These are phyloP conservation scores for Stellera chamaejasme DNA, from an alignment of 345 rosid species.

Conservation along the genomic window DNA sequence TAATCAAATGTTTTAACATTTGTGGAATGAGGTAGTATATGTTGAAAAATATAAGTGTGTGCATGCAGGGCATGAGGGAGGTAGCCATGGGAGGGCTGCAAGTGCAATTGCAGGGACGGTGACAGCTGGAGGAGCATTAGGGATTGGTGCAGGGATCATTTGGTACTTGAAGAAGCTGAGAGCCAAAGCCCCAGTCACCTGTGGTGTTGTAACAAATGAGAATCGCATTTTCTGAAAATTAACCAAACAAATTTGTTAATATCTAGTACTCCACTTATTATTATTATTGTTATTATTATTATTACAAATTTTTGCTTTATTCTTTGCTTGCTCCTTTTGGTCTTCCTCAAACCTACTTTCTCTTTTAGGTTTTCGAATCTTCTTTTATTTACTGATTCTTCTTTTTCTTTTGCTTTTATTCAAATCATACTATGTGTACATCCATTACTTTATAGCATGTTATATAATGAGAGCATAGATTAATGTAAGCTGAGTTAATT, in stretches of 20 bases:
- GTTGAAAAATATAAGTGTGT: no score
- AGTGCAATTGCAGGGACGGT: slow-evolving; percentile 62
- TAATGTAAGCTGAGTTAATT: no score
- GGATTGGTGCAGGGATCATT: slow-evolving; percentile 54
- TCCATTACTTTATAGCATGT: no score
- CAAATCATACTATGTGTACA: no score
- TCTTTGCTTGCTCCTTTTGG: no score
- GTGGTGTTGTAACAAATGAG: slow-evolving; percentile 86
- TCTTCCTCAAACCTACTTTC: no score
- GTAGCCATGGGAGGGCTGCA: slow-evolving; percentile 29
- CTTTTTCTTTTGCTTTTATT: background rate
- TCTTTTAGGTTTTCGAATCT: background rate
- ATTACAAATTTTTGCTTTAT: no score
- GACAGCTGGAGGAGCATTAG: slow-evolving; percentile 58
- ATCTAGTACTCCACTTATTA: no score
- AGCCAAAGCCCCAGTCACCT: slow-evolving; percentile 73
- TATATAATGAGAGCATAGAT: no score
- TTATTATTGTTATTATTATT: background rate
- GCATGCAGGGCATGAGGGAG: slow-evolving; percentile 22
- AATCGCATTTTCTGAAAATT: slow-evolving; percentile 59
- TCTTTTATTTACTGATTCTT: slow-evolving; percentile 1
- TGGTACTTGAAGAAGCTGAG: slow-evolving; percentile 78
- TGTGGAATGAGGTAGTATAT: no score
- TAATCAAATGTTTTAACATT: no score
- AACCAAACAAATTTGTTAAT: background rate